phyloP scores from a whole-genome alignment of 495 filamentous ascomycete species.

The Pseudotulostoma volvatum region DNA sequence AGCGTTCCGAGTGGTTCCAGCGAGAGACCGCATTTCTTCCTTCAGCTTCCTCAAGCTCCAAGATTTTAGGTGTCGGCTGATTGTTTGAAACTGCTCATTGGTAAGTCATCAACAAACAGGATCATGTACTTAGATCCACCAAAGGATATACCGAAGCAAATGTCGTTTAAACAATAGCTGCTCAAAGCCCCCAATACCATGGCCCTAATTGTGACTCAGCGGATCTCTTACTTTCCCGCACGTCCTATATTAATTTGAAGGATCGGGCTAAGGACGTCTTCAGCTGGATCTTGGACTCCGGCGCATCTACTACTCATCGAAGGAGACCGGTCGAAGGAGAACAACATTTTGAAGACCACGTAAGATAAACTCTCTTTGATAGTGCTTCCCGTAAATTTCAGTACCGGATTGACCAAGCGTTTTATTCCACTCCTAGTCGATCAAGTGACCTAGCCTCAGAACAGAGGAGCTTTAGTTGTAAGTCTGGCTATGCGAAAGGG shows the following conservation, averaged over 20 bases:
- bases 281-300: constrained; percentile 14
- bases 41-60: constrained; percentile 15
- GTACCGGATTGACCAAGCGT: constrained; percentile 17
- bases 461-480: background rate
- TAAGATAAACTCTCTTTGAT: constrained; percentile 15
- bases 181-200: too few relatives aligned
- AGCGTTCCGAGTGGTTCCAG: constrained; percentile 12
- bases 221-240: too few relatives aligned
- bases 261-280: too few relatives aligned
- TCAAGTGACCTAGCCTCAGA: constrained; percentile 14
- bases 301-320: constrained; percentile 8
- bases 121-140: too few relatives aligned
- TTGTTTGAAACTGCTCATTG: constrained; percentile 10
- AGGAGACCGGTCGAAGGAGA: constrained; percentile 14
- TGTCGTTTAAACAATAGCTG: too few relatives aligned
- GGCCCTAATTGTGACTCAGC: too few relatives aligned
- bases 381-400: constrained; percentile 16
- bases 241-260: too few relatives aligned
- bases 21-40: constrained; percentile 16
- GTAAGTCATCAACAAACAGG: constrained; percentile 13
- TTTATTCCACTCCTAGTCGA: constrained; percentile 15
- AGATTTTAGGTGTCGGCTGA: constrained; percentile 11
- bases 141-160: too few relatives aligned
- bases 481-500: background rate
- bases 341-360: constrained; percentile 14